Conservation (phyloP, 768 basidiomycete species). For the Kwoniella mangroviensis region DNA sequence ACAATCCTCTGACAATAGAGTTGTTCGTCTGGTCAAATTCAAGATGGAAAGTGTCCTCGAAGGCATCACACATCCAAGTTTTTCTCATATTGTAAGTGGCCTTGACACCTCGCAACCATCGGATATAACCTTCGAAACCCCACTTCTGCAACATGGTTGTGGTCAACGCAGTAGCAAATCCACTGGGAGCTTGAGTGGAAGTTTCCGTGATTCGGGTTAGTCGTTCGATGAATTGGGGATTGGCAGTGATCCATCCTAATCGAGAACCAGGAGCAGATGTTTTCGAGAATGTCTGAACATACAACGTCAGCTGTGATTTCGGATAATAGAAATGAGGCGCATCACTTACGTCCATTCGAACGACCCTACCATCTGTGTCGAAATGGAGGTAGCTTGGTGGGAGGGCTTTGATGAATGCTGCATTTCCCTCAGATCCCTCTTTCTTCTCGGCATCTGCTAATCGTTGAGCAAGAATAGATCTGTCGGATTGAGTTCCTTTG, state of each 20-base stretch:
- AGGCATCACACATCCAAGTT: constrained; percentile 64
- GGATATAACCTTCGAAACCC: constrained; percentile 72
- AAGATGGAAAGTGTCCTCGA: constrained; percentile 69
- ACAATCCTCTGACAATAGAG: constrained; percentile 39
- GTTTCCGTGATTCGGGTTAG: constrained; percentile 73
- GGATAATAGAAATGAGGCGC: neutral
- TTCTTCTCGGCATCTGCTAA: constrained; percentile 34
- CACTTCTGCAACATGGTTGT: constrained; percentile 68
- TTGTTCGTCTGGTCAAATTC: constrained; percentile 53
- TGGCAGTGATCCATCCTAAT: constrained; percentile 79
- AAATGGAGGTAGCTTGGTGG: constrained; percentile 65
- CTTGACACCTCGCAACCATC: constrained; percentile 74
- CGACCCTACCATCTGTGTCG: constrained; percentile 80
- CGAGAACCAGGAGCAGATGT: constrained; percentile 78
- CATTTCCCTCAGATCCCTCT: constrained; percentile 59
- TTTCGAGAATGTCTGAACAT: constrained; percentile 58
- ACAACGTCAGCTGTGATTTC: constrained; percentile 9
- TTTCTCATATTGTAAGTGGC: constrained; percentile 56
- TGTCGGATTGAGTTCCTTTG: constrained; percentile 49
- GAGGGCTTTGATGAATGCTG: constrained; percentile 64
- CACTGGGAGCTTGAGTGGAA: constrained; percentile 71
- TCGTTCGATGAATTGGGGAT: constrained; percentile 74
- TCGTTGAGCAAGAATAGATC: constrained; percentile 35
- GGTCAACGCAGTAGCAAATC: constrained; percentile 68
- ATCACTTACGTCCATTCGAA: constrained; percentile 69